A percentile compares a stretch with the other conserved stretches of the same genome.
Conservation (phyloP, 768 basidiomycete genomes). For the Harrya chromipes region DNA sequence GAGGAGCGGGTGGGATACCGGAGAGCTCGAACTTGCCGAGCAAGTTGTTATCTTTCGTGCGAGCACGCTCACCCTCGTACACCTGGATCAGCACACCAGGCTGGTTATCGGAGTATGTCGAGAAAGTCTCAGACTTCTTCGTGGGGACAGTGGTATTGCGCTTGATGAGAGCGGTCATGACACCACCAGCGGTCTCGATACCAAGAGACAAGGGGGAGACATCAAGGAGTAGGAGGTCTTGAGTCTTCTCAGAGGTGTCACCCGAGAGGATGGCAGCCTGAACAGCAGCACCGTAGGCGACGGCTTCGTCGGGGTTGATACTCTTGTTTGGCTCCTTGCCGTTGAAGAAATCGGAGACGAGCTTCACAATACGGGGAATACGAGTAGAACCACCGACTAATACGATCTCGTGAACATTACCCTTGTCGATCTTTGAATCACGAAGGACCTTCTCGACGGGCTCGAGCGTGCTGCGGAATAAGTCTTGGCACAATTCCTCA, state of each 20-base stretch:
- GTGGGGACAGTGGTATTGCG: constrained; percentile 98
- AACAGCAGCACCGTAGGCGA: constrained; percentile 97
- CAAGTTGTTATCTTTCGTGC: constrained; percentile 97
- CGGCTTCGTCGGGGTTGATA: constrained; percentile 99
- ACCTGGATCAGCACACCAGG: constrained; percentile 98
- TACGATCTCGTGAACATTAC: constrained; percentile 94
- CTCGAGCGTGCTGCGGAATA: constrained; percentile 92
- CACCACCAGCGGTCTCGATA: constrained; percentile 99
- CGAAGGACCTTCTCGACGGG: constrained; percentile 98
- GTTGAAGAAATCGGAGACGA: constrained; percentile 98
- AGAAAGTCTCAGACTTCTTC: constrained; percentile 98
- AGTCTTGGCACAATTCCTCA: constrained; percentile 92
- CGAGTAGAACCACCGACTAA: constrained; percentile 98
- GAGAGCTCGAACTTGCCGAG: constrained; percentile 98
- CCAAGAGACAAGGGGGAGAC: constrained; percentile 87
- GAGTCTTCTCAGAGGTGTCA: constrained; percentile 97
- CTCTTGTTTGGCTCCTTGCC: constrained; percentile 99
- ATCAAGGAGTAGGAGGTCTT: constrained; percentile 93
- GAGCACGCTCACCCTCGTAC: constrained; percentile 96
- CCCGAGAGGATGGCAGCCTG: constrained; percentile 98
- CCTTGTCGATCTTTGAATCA: constrained; percentile 97
- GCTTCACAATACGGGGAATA: constrained; percentile 96
- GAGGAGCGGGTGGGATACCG: constrained; percentile 93
- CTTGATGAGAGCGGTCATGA: constrained; percentile 98
- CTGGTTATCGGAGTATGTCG: constrained; percentile 98